phyloP scores from a whole-genome alignment of 139 green algal species.

The Picochlorum sp. region DNA sequence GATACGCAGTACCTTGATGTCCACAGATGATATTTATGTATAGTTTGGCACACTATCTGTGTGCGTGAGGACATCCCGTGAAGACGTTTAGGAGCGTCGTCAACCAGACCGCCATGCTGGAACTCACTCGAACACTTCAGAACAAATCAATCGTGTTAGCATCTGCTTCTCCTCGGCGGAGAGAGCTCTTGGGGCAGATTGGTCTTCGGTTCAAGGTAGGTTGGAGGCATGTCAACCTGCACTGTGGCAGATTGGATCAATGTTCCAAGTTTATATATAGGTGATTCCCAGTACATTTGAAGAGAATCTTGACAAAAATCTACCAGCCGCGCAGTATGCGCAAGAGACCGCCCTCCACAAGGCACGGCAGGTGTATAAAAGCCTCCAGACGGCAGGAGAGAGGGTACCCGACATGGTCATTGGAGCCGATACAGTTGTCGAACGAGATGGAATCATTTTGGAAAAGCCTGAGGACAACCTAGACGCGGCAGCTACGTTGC shows the following conservation, averaged over 20 bases:
- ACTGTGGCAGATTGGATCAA: too few relatives aligned
- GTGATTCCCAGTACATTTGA: constrained; percentile 65
- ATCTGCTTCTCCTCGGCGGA: constrained; percentile 44
- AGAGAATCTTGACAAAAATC: constrained; percentile 58
- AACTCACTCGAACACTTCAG: constrained; percentile 38
- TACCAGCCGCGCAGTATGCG: constrained; percentile 46
- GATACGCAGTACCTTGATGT: too few relatives aligned
- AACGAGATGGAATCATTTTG: constrained; percentile 56
- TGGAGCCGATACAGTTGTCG: constrained; percentile 74
- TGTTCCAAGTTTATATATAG: neutral
- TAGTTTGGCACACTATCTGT: too few relatives aligned
- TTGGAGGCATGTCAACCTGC: too few relatives aligned
- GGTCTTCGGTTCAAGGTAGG: constrained; percentile 42
- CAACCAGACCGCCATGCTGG: constrained; percentile 22
- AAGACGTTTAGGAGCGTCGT: too few relatives aligned
- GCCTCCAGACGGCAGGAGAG: neutral
- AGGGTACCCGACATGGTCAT: constrained; percentile 53
- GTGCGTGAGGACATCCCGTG: too few relatives aligned
- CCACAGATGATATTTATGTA: too few relatives aligned
- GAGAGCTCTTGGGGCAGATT: constrained; percentile 56
- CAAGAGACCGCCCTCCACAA: constrained; percentile 64
- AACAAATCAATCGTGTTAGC: constrained; percentile 56
- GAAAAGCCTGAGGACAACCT: constrained; percentile 71
- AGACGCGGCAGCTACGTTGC: constrained; percentile 62
- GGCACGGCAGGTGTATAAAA: constrained; percentile 6